Evolutionary conservation across 2,329 filamentous ascomycete species (phyloP).

Genomic region (Biscogniauxia sp.): DNA sequence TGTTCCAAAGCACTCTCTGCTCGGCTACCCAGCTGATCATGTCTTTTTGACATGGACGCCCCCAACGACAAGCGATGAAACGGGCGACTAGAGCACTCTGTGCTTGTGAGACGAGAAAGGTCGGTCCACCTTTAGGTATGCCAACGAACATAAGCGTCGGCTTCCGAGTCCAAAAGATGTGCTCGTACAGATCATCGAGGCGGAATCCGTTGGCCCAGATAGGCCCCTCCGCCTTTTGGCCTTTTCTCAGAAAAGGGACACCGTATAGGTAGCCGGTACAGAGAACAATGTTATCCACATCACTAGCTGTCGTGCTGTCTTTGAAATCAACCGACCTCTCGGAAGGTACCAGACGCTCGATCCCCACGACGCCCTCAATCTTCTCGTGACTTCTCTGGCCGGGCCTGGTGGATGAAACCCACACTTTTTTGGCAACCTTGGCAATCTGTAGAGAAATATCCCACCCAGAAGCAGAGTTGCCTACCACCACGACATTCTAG

Average conservation of each 20-base stretch:
- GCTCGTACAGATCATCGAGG: conserved; percentile 5
- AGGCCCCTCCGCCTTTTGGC: not conserved
- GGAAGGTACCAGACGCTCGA: too few relatives aligned
- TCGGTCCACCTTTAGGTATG: not conserved
- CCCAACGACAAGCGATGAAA: not conserved
- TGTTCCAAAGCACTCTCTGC: not conserved
- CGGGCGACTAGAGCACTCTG: conserved; percentile 1
- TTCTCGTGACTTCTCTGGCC: too few relatives aligned
- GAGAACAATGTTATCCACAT: conserved; percentile 2
- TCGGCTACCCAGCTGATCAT: not conserved
- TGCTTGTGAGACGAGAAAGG: conserved; percentile 1
- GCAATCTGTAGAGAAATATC: conserved; percentile 4
- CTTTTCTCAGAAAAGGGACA: not conserved
- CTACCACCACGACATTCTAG: conserved; percentile 1
- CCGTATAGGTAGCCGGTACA: conserved; percentile 3
- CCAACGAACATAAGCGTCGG: not conserved
- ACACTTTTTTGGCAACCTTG: not conserved
- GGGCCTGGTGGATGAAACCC: conserved; percentile 1
- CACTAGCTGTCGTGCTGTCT: not conserved
- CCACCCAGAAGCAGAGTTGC: conserved; percentile 3
- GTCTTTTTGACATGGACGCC: not conserved
- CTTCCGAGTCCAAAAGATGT: conserved; percentile 4
- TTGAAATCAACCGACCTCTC: not conserved
- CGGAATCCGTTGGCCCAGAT: not conserved
- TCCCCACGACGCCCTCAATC: too few relatives aligned